Base-by-base conservation (phyloP, 371 early-diverging fungal genomes). In the Fennellomyces sp. region DNA sequence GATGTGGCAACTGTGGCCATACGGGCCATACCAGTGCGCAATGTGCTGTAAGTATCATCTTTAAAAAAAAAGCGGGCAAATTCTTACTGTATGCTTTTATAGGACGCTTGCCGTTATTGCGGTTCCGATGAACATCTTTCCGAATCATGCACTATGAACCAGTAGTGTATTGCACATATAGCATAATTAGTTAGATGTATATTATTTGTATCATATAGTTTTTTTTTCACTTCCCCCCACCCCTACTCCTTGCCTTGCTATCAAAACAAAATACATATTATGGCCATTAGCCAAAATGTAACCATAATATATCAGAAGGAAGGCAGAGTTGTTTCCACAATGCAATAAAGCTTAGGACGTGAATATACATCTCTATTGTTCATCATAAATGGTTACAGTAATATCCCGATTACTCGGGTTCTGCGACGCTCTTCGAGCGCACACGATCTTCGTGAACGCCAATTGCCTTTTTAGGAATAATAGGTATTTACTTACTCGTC, bases 1-100 rank as follows among this genome's bases (percentile, higher is more conserved):
- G 71, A 3, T 85, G 83, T 41, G 79, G 83, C 36, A 85, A 85
- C 36, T 85, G 85, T 54, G 83, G 80, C 4, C 73, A 78, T 41
- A 31, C 72, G 19, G 85, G 85, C 0, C 85, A 85, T 60, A 50
- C 72, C 10, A 82, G 82, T 50, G 52, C 72, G 13, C 81, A 75
- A 21, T 84, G 82, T 68, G 67, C 65, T 77, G 76, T 74, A 71
- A 67, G 58, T 52, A 50, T 10, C 23, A 35, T 33, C 23, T 3
- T 11, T 13, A 1, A 8, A 3, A 26, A 25, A 45, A 19, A 33
- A 35, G 17, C 2, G 13, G 26, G 27, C 10, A 19, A 21, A 27
- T 15, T 41, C 21, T 35, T 52, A 36, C 7, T 15, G 11, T 29
- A 15, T 49, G 56, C 10, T n/a, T 49, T 38, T 19, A 51, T 59